Percentiles rank a stretch among this genome's conserved stretches.
phyloP scores from a whole-genome alignment of 305 asterid genomes.

The Rubia tinctorum region DNA sequence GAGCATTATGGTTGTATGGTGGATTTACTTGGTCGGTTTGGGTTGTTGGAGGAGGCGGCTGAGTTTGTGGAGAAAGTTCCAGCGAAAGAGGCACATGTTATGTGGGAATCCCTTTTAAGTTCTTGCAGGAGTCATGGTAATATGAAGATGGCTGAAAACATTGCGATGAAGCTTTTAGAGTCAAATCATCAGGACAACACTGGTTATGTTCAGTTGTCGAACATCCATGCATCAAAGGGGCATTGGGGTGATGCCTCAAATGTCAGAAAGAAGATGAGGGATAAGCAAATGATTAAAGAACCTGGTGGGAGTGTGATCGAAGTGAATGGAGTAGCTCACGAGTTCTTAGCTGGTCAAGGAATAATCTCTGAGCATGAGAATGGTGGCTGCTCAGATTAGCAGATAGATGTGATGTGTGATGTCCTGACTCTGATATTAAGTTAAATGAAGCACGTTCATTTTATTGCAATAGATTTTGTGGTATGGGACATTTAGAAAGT shows the following conservation, averaged over 20 bases:
- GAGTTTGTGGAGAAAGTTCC: constrained; percentile 30
- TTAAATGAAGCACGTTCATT: too few relatives aligned
- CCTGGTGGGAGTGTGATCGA: constrained; percentile 28
- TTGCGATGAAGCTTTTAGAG: constrained; percentile 33
- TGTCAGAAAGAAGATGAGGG: constrained; percentile 31
- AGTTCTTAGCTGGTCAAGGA: constrained; percentile 31
- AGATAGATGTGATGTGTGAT: too few relatives aligned
- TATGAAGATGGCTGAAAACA: constrained; percentile 28
- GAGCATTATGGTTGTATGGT: constrained; percentile 46
- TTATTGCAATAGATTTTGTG: too few relatives aligned
- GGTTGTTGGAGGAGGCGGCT: constrained; percentile 33
- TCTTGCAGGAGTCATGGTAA: constrained; percentile 38
- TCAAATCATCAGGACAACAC: constrained; percentile 30
- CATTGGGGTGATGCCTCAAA: constrained; percentile 29
- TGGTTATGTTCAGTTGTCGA: constrained; percentile 40
- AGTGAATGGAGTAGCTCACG: constrained; percentile 26
- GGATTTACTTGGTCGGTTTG: constrained; percentile 40
- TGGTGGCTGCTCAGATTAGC: too few relatives aligned
- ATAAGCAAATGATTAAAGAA: constrained; percentile 15
- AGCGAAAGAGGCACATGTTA: constrained; percentile 23
- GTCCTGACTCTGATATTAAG: background rate
- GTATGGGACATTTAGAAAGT: background rate
- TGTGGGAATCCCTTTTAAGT: constrained; percentile 41
- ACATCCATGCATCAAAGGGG: constrained; percentile 30
- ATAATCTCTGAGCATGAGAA: constrained; percentile 9